Conservation (phyloP, 305 asterid species). For the Fraxinus sp. region DNA sequence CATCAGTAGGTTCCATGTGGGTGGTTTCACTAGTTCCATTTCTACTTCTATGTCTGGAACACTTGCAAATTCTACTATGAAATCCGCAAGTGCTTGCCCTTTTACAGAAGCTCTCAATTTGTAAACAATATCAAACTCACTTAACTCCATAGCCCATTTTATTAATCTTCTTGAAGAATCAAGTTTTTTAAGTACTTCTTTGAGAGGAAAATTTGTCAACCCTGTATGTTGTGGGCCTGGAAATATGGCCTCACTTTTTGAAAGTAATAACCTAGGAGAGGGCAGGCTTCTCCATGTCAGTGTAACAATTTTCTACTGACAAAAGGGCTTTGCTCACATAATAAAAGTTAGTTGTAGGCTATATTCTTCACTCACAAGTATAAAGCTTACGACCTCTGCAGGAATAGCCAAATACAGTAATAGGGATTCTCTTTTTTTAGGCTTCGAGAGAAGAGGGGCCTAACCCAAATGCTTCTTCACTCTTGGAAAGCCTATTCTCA, state of each 20-base stretch:
- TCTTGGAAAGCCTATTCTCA: too few species aligned
- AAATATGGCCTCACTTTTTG: neutral
- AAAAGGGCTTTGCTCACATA: too few species aligned
- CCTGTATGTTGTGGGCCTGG: neutral
- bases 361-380: too few species aligned
- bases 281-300: neutral
- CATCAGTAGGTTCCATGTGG: too few species aligned
- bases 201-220: neutral
- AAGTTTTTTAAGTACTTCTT: neutral
- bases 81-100: neutral
- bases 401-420: too few species aligned
- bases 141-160: neutral
- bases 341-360: too few species aligned
- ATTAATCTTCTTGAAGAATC: neutral
- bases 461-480: too few species aligned
- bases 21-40: neutral
- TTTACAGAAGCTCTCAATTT: neutral
- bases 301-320: too few species aligned
- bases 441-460: too few species aligned
- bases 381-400: too few species aligned
- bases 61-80: neutral
- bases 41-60: too few species aligned
- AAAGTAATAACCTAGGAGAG: neutral
- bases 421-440: too few species aligned
- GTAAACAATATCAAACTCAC: neutral